Conservation (phyloP, 1,139 yeast species). For the Suhomyces coccinellae region DNA sequence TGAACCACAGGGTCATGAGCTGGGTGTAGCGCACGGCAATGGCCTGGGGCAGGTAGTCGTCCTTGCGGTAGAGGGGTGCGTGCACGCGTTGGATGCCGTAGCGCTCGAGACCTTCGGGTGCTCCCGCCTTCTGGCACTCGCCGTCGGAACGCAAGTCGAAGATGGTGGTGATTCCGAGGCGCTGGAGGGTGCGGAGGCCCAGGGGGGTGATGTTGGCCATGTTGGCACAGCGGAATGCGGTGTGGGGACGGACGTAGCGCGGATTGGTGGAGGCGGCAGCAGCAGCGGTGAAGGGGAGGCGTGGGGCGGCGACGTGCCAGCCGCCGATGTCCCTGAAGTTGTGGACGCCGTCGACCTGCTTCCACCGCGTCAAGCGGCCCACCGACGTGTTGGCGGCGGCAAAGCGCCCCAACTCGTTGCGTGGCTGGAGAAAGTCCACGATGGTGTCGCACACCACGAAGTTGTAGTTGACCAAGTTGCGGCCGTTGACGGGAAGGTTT, state of each 20-base stretch:
- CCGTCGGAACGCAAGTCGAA: slow-evolving; percentile 71
- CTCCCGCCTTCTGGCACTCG: slow-evolving; percentile 57
- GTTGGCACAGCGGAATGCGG: slow-evolving; percentile 65
- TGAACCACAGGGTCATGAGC: slow-evolving; percentile 61
- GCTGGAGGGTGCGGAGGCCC: slow-evolving; percentile 44
- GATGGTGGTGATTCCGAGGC: slow-evolving; percentile 53
- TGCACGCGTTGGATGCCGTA: slow-evolving; percentile 55
- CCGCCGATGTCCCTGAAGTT: slow-evolving; percentile 87
- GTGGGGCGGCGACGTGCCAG: slow-evolving; percentile 48
- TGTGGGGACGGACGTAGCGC: slow-evolving; percentile 51
- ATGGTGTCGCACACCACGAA: slow-evolving; percentile 54
- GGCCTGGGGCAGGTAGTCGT: slow-evolving; percentile 66
- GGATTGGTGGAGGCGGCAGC: background rate
- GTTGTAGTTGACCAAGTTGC: slow-evolving; percentile 56
- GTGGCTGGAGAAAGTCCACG: slow-evolving; percentile 51
- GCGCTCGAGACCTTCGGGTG: slow-evolving; percentile 31
- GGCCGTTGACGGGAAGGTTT: slow-evolving; percentile 44
- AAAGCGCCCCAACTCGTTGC: slow-evolving; percentile 55
- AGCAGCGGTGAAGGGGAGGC: slow-evolving; percentile 18
- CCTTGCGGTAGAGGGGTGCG: slow-evolving; percentile 58
- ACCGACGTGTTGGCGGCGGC: slow-evolving; percentile 36
- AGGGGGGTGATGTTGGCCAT: slow-evolving; percentile 48
- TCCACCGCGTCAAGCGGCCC: slow-evolving; percentile 55
- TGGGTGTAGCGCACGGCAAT: slow-evolving; percentile 58
- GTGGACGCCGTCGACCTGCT: slow-evolving; percentile 61